Base-by-base conservation (phyloP, 345 rosid genomes). In the Pistacia integerrima region DNA sequence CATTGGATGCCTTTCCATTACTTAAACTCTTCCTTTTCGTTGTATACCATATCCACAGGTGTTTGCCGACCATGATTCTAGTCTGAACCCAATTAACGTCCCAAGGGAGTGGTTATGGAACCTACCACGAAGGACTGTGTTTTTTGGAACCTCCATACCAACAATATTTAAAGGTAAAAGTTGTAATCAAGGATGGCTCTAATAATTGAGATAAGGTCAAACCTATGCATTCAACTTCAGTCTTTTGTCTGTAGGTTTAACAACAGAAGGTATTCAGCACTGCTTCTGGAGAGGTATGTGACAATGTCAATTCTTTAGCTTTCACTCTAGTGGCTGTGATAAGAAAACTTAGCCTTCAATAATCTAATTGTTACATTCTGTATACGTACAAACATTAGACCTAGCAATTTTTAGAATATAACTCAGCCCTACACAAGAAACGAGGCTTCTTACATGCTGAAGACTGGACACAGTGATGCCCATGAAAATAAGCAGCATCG, bases 251-350 rank as follows among this genome's bases (percentile, higher is more conserved):
- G 8, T 74, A 96, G 98, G 98, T 64, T 88, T 96, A 71, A 49
- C 94, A 67, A 93, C 94, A 17, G 97, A 92, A 82, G 87, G 82
- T 11, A 92, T 93, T 62, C 99, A 93, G 68, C 87, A 91, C 74
- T 92, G 97, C 88, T 93, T 96, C 85, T 93, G 99, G 99, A 92
- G 87, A 91, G 98, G 98, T 94, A 84, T 20, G 79, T 16, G 17
- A 48, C 49, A 57, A 65, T 33, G 48, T 55, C 70, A 65, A 35
- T 14, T 79, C 57, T 74, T 36, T 46, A 68, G 67, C 18, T 36
- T 61, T 46, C 60, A 55, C 64, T 58, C 52, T 77, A 58, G 74
- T n/a, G 62, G 67, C 64, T 28, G 22, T 64, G 67, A 56, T 74
- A 61, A 44, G 59, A 81, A 58, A 44, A 11, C 13, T 44, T 35